Conservation (phyloP, 345 rosid genomes). For the Euclidium syriacum region DNA sequence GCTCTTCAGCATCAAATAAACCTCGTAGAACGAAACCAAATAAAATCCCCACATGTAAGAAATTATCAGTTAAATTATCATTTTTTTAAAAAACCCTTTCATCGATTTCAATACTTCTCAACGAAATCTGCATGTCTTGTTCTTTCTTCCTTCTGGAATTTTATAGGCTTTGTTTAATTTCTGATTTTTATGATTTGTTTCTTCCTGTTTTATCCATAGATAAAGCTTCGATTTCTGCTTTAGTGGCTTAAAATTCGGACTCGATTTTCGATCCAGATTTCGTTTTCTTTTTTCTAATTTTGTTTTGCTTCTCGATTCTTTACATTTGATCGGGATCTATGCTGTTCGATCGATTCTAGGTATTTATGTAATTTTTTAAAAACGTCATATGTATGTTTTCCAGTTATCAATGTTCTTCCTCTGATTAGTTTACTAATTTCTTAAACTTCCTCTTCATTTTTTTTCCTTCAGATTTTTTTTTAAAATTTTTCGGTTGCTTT, state of each 20-base stretch:
- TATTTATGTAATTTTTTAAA: neutral
- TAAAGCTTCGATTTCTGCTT: slow-evolving; percentile 31
- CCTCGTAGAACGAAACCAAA: slow-evolving; percentile 25
- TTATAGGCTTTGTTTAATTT: neutral
- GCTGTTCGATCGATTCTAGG: slow-evolving; percentile 62
- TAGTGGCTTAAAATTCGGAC: slow-evolving; percentile 28
- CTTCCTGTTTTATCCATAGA: slow-evolving; percentile 33
- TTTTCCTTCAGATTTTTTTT: neutral
- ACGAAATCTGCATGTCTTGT: slow-evolving; percentile 28
- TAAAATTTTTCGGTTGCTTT: slow-evolving; percentile 39
- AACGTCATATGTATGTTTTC: neutral
- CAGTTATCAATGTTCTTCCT: slow-evolving; percentile 37
- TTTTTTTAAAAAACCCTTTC: neutral
- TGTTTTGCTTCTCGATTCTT: slow-evolving; percentile 2
- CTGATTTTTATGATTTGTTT: slow-evolving; percentile 19
- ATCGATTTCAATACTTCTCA: neutral
- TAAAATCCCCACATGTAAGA: slow-evolving; percentile 45
- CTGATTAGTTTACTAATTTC: slow-evolving; percentile 42
- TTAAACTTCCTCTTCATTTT: neutral
- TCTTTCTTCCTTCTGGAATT: neutral
- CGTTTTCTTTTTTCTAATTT: neutral
- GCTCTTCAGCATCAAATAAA: slow-evolving; percentile 36
- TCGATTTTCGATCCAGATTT: slow-evolving; percentile 33
- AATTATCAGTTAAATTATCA: neutral
- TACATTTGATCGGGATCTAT: slow-evolving; percentile 79